Conservation (phyloP, 169 alveolate genomes). For the Plasmodium adleri region DNA sequence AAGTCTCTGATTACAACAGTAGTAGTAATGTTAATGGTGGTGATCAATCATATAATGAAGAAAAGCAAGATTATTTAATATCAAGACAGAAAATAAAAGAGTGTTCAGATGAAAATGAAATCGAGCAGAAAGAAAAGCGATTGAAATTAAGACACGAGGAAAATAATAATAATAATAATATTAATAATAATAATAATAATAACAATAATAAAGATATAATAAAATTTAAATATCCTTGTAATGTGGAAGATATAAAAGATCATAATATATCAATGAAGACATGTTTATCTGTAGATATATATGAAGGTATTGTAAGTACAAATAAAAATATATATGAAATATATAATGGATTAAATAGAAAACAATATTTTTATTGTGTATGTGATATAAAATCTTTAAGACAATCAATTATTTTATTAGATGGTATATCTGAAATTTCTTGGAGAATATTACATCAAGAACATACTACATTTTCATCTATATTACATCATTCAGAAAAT, state of each 20-base stretch:
- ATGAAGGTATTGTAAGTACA: conserved; percentile 56
- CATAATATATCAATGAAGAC: conserved; percentile 47
- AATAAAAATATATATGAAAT: conserved; percentile 27
- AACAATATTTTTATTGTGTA: conserved; percentile 11
- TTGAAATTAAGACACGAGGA: conserved; percentile 10
- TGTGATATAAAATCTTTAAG: conserved; percentile 60
- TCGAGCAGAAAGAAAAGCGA: conserved; percentile 37
- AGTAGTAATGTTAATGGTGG: not conserved
- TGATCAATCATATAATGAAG: not conserved
- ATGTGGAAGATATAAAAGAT: conserved; percentile 4
- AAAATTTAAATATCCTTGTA: conserved; percentile 13
- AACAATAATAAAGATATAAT: not conserved
- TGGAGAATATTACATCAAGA: conserved; percentile 72
- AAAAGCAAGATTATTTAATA: not conserved
- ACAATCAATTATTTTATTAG: conserved; percentile 38
- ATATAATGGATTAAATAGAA: not conserved
- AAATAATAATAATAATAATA: not conserved
- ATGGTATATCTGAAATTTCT: conserved; percentile 56
- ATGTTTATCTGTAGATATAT: conserved; percentile 5
- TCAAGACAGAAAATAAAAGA: not conserved
- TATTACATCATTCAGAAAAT: conserved; percentile 42
- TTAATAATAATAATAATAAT: not conserved
- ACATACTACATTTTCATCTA: conserved; percentile 40
- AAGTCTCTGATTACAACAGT: not conserved
- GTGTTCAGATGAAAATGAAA: not conserved